Evolutionary conservation across 1,284 basidiomycete species (phyloP).

Genomic region (Ustilago nuda): DNA sequence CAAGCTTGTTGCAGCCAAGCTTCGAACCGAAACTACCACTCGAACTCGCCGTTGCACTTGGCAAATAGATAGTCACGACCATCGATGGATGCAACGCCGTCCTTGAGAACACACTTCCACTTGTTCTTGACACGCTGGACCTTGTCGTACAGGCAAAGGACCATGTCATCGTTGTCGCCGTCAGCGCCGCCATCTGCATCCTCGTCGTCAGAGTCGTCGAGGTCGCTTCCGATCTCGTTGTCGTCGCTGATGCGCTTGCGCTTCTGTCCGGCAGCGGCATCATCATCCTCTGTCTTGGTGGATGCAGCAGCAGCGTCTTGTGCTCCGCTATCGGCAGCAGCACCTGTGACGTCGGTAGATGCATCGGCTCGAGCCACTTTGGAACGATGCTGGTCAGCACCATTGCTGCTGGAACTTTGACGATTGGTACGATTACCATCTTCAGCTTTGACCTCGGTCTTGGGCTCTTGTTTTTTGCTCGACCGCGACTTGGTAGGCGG

Average conservation of each 20-base stretch:
- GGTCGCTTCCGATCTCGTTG: slow-evolving; percentile 93
- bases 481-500: slow-evolving; percentile 51
- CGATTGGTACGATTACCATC: slow-evolving; percentile 22
- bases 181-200: slow-evolving; percentile 72
- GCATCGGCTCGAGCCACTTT: slow-evolving; percentile 48
- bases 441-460: slow-evolving; percentile 41
- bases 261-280: slow-evolving; percentile 49
- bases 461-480: slow-evolving; percentile 38
- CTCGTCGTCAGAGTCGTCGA: slow-evolving; percentile 87
- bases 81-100: slow-evolving; percentile 96
- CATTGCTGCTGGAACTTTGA: slow-evolving; percentile 16
- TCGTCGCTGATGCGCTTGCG: slow-evolving; percentile 71
- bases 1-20: not conserved
- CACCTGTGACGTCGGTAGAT: slow-evolving; percentile 34
- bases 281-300: slow-evolving; percentile 26
- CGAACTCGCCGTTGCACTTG: slow-evolving; percentile 78
- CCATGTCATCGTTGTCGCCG: slow-evolving; percentile 79
- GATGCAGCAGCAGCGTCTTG: slow-evolving; percentile 14
- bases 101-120: slow-evolving; percentile 99
- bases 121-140: slow-evolving; percentile 98
- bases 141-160: slow-evolving; percentile 99
- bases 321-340: slow-evolving; percentile 7
- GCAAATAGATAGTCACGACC: slow-evolving; percentile 97
- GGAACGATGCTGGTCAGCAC: slow-evolving; percentile 36
- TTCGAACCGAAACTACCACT: slow-evolving; percentile 37